A percentile compares a stretch with the other conserved stretches of the same genome.
Conservation (phyloP, 257 asterid genomes). For the Lavandula angustifolia region DNA sequence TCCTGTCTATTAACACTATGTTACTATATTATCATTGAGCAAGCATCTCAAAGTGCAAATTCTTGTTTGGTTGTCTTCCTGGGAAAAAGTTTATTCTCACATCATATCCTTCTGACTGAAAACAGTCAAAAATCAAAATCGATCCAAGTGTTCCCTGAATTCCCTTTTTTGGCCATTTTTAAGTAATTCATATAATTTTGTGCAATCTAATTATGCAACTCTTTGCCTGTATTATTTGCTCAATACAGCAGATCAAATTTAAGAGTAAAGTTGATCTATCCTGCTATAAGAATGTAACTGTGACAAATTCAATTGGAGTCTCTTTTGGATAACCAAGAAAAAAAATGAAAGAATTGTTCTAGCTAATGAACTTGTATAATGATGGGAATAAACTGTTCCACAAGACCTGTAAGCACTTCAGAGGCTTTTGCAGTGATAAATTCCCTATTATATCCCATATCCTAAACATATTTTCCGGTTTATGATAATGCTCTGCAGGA, state of each 20-base stretch:
- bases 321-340: background rate
- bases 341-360: background rate
- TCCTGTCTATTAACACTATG: background rate
- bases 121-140: too few relatives aligned
- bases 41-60: background rate
- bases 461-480: conserved; percentile 1
- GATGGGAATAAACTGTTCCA: conserved; percentile 3
- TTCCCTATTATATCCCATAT: background rate
- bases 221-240: conserved; percentile 15
- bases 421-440: background rate
- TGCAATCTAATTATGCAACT: background rate
- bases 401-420: background rate
- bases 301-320: conserved; percentile 6
- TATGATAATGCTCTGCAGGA: conserved; percentile 49
- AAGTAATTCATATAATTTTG: background rate
- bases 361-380: background rate
- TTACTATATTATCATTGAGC: background rate
- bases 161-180: too few relatives aligned
- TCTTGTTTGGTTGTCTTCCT: too few relatives aligned
- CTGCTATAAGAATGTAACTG: conserved; percentile 13
- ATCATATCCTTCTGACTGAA: too few relatives aligned
- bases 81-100: too few relatives aligned
- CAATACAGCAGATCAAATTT: background rate
- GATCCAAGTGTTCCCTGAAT: too few relatives aligned
- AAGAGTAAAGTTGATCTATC: conserved; percentile 13